phyloP scores from a whole-genome alignment of 2,329 filamentous ascomycete genomes.

The Cytospora schulzeri region DNA sequence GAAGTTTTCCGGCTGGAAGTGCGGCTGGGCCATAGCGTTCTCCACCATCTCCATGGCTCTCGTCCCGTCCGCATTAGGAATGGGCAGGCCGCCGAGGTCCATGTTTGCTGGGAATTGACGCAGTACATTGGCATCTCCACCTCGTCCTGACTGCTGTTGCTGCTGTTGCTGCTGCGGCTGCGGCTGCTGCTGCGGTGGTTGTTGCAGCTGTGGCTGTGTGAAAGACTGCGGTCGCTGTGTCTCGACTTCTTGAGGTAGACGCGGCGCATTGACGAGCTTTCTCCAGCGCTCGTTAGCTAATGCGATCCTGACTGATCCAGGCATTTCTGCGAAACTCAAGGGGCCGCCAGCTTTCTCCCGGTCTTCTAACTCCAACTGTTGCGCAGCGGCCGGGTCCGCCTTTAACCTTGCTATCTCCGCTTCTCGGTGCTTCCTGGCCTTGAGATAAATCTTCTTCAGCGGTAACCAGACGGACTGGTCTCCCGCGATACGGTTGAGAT shows the following conservation, averaged over 20 bases:
- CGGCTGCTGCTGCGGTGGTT: slow-evolving; percentile 1
- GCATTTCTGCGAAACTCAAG: slow-evolving; percentile 50
- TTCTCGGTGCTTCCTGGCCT: slow-evolving; percentile 54
- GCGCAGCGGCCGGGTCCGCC: slow-evolving; percentile 50
- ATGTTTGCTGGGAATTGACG: slow-evolving; percentile 9
- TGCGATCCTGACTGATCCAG: slow-evolving; percentile 47
- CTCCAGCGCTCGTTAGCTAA: slow-evolving; percentile 57
- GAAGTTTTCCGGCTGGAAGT: slow-evolving; percentile 41
- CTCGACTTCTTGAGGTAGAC: slow-evolving; percentile 27
- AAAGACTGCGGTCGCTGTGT: background rate
- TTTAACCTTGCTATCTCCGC: slow-evolving; percentile 53
- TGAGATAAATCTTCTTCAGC: slow-evolving; percentile 55
- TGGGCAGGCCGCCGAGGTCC: slow-evolving; percentile 6
- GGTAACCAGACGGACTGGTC: slow-evolving; percentile 56
- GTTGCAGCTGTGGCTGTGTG: slow-evolving; percentile 16
- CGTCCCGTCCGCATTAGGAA: slow-evolving; percentile 3
- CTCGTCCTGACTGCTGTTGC: slow-evolving; percentile 7
- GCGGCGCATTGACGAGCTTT: slow-evolving; percentile 43
- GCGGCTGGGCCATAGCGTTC: slow-evolving; percentile 41
- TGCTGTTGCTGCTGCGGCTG: background rate
- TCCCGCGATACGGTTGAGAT: slow-evolving; percentile 48
- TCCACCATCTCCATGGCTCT: slow-evolving; percentile 38
- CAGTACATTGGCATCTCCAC: background rate
- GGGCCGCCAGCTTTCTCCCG: slow-evolving; percentile 44
- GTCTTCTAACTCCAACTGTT: slow-evolving; percentile 52